Evolutionary conservation across 2,329 filamentous ascomycete genomes (phyloP), one percentile per base, ranked within the genome.

Genomic region (Colletotrichum chlorophyti): DNA sequence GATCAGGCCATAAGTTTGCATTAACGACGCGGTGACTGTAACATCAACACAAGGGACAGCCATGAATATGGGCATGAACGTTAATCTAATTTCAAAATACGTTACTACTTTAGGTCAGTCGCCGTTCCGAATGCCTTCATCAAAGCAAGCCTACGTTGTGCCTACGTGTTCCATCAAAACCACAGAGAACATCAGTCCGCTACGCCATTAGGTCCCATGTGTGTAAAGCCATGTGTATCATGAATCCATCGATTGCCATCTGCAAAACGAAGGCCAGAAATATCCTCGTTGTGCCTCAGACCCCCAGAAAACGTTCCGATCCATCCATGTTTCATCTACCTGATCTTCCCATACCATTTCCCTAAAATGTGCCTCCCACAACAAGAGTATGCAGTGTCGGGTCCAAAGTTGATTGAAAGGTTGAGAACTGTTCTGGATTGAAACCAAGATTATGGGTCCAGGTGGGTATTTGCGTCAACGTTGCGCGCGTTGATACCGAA

Each of bases 391-490:
- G 37, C 19, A 12, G 49, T 49, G 48, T 46, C 27, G 19, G 41
- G 58, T 42, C 23, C 54, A 49, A 34, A 23, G 21, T 58, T 49
- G 47, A 38, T 35, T 31, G 37, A 64, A 58, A 64, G 63, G 63
- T n/a, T 65, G 65, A 64, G 63, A 59, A 62, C 45, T 40, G 64
- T 61, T 46, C 34, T 21, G 41, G 41, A 52, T 37, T 24, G 29
- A 59, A 60, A 43, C 29, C 55, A 67, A 65, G 63, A 66, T 63
- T 68, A 60, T 58, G 64, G 63, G 66, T 68, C 66, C 68, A 72
- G 67, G 68, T 65, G 71, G 72, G 72, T 76, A 74, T 76, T 76
- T 75, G 68, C 74, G 72, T 69, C 68, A 74, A 72, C 70, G 68
- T 75, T 75, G 72, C 74, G 72, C 69, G 70, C 65, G 52, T 64